Evolutionary conservation across 306 rosid genomes (phyloP).

Genomic region (Acacia crassicarpa): DNA sequence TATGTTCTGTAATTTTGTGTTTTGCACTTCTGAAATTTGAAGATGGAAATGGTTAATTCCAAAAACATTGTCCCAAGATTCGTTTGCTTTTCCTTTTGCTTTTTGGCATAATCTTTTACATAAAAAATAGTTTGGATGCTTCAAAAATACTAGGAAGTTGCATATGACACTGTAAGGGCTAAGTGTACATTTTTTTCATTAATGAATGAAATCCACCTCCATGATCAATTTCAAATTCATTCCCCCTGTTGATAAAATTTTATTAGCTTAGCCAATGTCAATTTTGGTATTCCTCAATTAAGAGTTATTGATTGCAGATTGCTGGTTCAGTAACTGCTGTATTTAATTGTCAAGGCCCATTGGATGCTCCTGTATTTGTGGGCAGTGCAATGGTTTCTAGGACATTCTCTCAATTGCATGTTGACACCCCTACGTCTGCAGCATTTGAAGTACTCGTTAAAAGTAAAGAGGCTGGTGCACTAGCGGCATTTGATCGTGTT

Average conservation of each 20-base stretch:
- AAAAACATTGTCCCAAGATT: neutral
- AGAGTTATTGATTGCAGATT: conserved; percentile 60
- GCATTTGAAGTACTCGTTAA: conserved; percentile 79
- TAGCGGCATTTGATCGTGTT: conserved; percentile 87
- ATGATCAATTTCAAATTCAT: conserved; percentile 6
- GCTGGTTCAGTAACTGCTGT: conserved; percentile 95
- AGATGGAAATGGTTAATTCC: conserved; percentile 2
- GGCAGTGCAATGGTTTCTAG: conserved; percentile 97
- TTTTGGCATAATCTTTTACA: neutral
- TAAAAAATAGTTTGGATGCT: conserved; percentile 2
- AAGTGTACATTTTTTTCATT: conserved; percentile 6
- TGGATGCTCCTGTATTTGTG: conserved; percentile 84
- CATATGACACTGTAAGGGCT: neutral
- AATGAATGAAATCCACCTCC: neutral
- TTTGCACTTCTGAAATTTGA: conserved; percentile 10
- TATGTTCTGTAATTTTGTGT: neutral
- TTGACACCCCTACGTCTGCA: conserved; percentile 59
- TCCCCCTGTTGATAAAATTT: neutral
- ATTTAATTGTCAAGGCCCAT: conserved; percentile 96
- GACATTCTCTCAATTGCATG: conserved; percentile 55
- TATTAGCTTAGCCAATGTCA: conserved; percentile 7
- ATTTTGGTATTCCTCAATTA: conserved; percentile 23
- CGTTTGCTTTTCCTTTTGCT: conserved; percentile 8
- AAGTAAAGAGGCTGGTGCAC: conserved; percentile 90
- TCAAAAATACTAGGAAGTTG: conserved; percentile 9